Conservation (phyloP, 108 stramenopile species). For the Skeletonema tropicum region DNA sequence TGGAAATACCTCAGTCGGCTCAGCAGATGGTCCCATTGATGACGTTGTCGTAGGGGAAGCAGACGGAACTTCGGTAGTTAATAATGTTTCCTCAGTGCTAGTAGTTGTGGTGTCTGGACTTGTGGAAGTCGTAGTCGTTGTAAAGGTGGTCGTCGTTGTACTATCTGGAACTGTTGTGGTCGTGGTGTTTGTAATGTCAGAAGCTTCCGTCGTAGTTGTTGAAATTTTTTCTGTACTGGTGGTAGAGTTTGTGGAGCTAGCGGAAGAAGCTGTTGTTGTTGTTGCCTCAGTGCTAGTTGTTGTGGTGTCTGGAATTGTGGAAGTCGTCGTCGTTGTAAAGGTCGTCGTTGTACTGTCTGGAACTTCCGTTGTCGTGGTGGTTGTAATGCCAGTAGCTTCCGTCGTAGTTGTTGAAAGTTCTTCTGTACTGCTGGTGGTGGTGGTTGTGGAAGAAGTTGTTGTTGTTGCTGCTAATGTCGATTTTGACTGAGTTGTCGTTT, state of each 20-base stretch:
- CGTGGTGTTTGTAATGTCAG: background rate
- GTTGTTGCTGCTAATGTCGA: background rate
- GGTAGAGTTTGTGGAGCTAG: too few relatives aligned
- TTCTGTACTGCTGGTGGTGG: background rate
- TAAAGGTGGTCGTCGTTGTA: background rate
- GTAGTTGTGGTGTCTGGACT: background rate
- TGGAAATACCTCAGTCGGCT: too few relatives aligned
- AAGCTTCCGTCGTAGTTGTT: background rate
- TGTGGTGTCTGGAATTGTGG: background rate
- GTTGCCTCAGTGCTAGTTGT: background rate
- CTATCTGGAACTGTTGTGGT: background rate
- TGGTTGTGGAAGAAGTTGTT: background rate
- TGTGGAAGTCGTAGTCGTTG: background rate
- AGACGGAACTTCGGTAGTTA: background rate
- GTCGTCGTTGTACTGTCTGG: background rate
- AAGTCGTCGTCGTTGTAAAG: background rate
- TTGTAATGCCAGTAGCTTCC: background rate
- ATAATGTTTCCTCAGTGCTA: background rate
- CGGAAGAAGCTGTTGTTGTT: too few relatives aligned
- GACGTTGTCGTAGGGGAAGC: background rate
- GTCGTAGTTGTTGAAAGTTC: background rate
- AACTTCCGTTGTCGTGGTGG: background rate
- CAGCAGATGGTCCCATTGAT: too few relatives aligned
- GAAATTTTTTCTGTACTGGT: too few relatives aligned
- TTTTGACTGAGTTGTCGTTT: background rate